These are phyloP conservation scores for bread wheat (Triticum aestivum) DNA, from an alignment of 176 grass and related monocot genomes.

Conservation along the genomic window DNA sequence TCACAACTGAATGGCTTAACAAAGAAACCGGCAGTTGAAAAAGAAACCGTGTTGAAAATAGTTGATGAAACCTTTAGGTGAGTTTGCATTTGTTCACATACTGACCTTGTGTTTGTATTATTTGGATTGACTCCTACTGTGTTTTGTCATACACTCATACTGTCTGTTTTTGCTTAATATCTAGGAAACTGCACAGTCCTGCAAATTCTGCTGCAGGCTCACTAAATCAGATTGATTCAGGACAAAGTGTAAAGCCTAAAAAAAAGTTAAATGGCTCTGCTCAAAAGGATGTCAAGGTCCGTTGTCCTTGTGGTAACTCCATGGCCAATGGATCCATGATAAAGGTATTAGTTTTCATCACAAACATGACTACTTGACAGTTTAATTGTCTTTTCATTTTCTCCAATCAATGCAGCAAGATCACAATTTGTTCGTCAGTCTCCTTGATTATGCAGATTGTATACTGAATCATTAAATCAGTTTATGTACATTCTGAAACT, in stretches of 20 bases:
- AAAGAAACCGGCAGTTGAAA: constrained; percentile 37
- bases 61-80: constrained; percentile 73
- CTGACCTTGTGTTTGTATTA: neutral
- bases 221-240: constrained; percentile 33
- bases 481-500: constrained; percentile 20
- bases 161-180: constrained; percentile 15
- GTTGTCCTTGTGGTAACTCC: constrained; percentile 74
- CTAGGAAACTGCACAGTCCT: constrained; percentile 79
- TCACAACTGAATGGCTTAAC: constrained; percentile 22
- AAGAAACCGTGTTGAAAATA: constrained; percentile 57
- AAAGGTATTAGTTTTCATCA: constrained; percentile 44
- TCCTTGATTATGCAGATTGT: neutral
- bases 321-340: constrained; percentile 54
- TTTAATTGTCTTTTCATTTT: neutral
- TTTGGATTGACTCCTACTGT: neutral
- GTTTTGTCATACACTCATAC: neutral
- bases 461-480: constrained; percentile 20
- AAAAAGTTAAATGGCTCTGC: constrained; percentile 48
- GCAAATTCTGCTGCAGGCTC: constrained; percentile 38
- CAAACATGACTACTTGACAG: constrained; percentile 3
- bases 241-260: constrained; percentile 42
- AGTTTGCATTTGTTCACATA: constrained; percentile 10
- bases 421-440: constrained; percentile 20
- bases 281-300: constrained; percentile 50
- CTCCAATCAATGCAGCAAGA: neutral